Conservation (phyloP, 495 filamentous ascomycete genomes). For the Astrocystis sublimbata region DNA sequence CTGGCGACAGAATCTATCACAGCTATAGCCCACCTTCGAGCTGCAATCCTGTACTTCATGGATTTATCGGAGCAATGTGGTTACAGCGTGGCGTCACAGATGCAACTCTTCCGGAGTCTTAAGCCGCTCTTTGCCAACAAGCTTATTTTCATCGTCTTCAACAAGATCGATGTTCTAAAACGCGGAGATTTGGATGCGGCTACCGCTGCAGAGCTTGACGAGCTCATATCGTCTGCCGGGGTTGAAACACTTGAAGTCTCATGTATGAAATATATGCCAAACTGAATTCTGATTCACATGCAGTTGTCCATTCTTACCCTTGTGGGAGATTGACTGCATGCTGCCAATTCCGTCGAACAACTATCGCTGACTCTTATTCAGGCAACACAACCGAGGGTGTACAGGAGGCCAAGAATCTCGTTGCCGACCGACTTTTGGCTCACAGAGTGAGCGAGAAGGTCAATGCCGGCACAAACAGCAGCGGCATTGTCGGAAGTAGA, state of each 20-base stretch:
- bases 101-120: slow-evolving; percentile 87
- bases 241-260: slow-evolving; percentile 90
- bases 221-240: slow-evolving; percentile 77
- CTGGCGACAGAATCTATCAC: slow-evolving; percentile 66
- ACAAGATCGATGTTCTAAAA: slow-evolving; percentile 91
- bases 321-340: neutral
- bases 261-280: slow-evolving; percentile 48
- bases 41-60: slow-evolving; percentile 96
- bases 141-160: slow-evolving; percentile 92
- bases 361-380: neutral
- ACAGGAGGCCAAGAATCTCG: slow-evolving; percentile 90
- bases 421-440: slow-evolving; percentile 88
- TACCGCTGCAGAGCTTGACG: slow-evolving; percentile 73
- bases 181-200: slow-evolving; percentile 87
- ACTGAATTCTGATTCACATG: neutral
- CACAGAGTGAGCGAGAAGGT: slow-evolving; percentile 93
- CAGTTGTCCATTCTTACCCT: neutral
- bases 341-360: neutral
- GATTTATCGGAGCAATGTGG: slow-evolving; percentile 97
- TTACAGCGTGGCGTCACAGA: slow-evolving; percentile 88
- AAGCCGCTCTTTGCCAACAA: slow-evolving; percentile 97
- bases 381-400: slow-evolving; percentile 87
- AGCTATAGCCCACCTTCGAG: slow-evolving; percentile 92
- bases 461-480: slow-evolving; percentile 78
- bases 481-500: slow-evolving; percentile 70